phyloP scores from a whole-genome alignment of 23 red algal genomes.

The Gracilaria caudata region DNA sequence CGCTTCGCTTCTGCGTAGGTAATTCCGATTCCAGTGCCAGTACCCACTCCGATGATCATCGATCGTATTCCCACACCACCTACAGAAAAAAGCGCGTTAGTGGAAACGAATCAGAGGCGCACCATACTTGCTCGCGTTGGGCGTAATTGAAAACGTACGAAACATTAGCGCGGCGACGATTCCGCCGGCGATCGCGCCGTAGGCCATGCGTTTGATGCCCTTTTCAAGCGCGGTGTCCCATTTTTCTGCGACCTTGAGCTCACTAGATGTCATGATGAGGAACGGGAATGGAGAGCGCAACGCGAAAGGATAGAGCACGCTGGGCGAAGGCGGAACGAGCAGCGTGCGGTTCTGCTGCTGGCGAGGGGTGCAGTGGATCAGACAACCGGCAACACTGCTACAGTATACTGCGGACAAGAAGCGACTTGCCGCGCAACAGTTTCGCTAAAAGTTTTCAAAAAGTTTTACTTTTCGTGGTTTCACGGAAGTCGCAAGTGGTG shows the following conservation, averaged over 20 bases:
- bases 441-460: too few relatives aligned
- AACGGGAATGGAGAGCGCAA: neutral
- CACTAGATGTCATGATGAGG: constrained; percentile 55
- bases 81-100: neutral
- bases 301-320: neutral
- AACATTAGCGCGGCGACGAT: constrained; percentile 85
- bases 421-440: too few relatives aligned
- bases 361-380: neutral
- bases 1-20: constrained; percentile 94
- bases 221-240: constrained; percentile 95
- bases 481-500: too few relatives aligned
- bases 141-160: constrained; percentile 51
- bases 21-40: constrained; percentile 88
- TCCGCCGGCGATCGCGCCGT: constrained; percentile 84
- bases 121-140: too few relatives aligned
- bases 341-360: constrained; percentile 1
- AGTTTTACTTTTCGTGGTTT: too few relatives aligned
- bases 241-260: constrained; percentile 85
- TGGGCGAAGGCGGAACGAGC: neutral
- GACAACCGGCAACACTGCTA: too few relatives aligned
- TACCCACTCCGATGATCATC: constrained; percentile 79
- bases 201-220: constrained; percentile 95
- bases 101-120: neutral
- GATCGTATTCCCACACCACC: constrained; percentile 76
- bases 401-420: too few relatives aligned